Evolutionary conservation across 768 basidiomycete species (phyloP).

Genomic region (Kondoa subrosea): DNA sequence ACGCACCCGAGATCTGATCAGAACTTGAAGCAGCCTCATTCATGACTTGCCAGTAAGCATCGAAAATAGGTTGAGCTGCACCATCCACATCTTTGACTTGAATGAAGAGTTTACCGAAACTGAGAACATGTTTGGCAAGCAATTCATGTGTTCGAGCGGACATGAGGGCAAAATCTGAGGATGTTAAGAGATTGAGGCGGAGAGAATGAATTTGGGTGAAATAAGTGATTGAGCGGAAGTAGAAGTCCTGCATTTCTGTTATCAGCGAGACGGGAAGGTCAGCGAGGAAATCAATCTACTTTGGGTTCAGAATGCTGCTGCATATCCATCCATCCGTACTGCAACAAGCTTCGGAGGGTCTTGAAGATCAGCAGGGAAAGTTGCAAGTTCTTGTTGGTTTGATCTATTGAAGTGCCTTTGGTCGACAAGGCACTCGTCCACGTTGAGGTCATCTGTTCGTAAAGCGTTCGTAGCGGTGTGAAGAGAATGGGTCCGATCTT

Average conservation of each 20-base stretch:
- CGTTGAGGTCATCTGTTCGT: constrained; percentile 27
- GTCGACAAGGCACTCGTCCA: neutral
- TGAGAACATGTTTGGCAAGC: neutral
- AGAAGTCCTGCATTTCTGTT: neutral
- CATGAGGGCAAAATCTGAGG: neutral
- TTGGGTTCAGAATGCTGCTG: constrained; percentile 32
- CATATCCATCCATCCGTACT: constrained; percentile 44
- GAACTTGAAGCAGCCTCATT: neutral
- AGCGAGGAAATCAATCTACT: neutral
- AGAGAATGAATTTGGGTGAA: neutral
- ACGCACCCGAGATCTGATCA: neutral
- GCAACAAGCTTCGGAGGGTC: constrained; percentile 49
- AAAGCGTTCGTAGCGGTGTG: constrained; percentile 44
- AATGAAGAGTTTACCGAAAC: neutral
- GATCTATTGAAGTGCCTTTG: constrained; percentile 25
- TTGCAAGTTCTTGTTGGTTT: constrained; percentile 39
- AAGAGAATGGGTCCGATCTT: constrained; percentile 47
- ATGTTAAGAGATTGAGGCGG: neutral
- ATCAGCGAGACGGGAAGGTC: neutral
- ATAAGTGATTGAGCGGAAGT: neutral
- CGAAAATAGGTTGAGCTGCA: neutral
- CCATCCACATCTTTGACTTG: neutral
- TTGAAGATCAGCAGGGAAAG: constrained; percentile 59
- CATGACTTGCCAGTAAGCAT: neutral
- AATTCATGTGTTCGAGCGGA: neutral